A percentile compares a stretch with the other conserved stretches of the same genome.
These are phyloP conservation scores for Cladosporium velox DNA, from an alignment of 2,329 filamentous ascomycete genomes.

Conservation along the genomic window DNA sequence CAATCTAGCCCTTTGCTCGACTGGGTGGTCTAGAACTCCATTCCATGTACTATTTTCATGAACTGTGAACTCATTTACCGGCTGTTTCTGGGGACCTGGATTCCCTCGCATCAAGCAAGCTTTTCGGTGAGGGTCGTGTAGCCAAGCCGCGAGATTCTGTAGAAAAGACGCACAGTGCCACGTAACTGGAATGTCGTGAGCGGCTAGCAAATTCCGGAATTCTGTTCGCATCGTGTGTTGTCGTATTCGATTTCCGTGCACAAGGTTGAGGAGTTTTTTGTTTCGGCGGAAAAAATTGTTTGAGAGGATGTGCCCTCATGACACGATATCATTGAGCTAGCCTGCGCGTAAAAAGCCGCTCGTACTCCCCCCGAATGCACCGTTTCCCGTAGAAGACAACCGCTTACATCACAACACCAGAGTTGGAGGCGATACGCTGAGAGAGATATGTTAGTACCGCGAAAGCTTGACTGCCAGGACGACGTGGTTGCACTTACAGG, in stretches of 20 bases:
- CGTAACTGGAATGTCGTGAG: background rate
- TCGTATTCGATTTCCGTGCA: background rate
- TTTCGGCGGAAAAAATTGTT: constrained; percentile 12
- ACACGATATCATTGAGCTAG: constrained; percentile 22
- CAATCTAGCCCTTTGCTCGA: background rate
- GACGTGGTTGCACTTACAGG: constrained; percentile 66
- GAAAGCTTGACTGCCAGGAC: background rate
- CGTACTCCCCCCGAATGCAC: constrained; percentile 20
- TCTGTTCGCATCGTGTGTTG: background rate
- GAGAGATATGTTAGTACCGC: constrained; percentile 14
- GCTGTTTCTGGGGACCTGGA: background rate
- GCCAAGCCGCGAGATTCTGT: background rate
- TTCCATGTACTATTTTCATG: background rate
- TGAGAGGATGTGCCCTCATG: constrained; percentile 19
- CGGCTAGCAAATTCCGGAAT: background rate
- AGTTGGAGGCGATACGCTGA: constrained; percentile 99
- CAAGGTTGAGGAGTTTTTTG: background rate
- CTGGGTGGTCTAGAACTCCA: background rate
- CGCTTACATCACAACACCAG: constrained; percentile 97
- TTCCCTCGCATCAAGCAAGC: background rate
- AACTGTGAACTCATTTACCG: background rate
- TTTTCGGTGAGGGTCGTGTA: background rate
- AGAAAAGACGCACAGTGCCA: background rate
- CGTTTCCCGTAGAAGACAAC: constrained; percentile 20
- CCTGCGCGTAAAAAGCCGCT: constrained; percentile 22